Conservation (phyloP, 2,329 filamentous ascomycete genomes). For the Colletotrichum paranaense region DNA sequence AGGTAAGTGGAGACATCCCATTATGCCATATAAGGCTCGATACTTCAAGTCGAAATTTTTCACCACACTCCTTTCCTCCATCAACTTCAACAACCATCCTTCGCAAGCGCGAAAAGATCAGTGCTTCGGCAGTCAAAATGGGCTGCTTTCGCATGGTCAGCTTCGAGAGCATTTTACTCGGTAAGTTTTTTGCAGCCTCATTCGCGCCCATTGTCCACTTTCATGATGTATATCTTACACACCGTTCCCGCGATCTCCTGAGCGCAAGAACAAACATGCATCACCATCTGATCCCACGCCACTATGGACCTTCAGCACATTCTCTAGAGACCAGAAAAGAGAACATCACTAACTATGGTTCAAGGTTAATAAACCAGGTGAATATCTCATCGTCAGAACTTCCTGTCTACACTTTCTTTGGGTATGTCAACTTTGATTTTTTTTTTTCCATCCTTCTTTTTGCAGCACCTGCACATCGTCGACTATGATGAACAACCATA, state of each 20-base stretch:
- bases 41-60: slow-evolving; percentile 38
- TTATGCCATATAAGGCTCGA: slow-evolving; percentile 12
- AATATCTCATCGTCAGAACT: not conserved
- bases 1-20: slow-evolving; percentile 5
- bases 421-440: not conserved
- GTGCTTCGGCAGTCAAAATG: not conserved
- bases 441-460: not conserved
- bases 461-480: slow-evolving; percentile 26
- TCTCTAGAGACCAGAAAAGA: not conserved
- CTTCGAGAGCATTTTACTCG: not conserved
- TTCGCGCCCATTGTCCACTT: slow-evolving; percentile 22
- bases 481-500: slow-evolving; percentile 73
- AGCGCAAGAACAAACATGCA: slow-evolving; percentile 78
- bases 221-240: slow-evolving; percentile 67
- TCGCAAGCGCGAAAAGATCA: not conserved
- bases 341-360: not conserved
- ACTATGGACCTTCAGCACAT: not conserved
- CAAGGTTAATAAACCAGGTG: not conserved
- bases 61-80: not conserved
- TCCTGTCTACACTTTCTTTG: not conserved
- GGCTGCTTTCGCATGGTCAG: not conserved
- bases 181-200: slow-evolving; percentile 38
- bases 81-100: not conserved
- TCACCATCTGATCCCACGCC: slow-evolving; percentile 75
- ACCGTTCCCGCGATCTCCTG: slow-evolving; percentile 69